phyloP scores from a whole-genome alignment of 148 eudicot species.

The Camellia granthamiana region DNA sequence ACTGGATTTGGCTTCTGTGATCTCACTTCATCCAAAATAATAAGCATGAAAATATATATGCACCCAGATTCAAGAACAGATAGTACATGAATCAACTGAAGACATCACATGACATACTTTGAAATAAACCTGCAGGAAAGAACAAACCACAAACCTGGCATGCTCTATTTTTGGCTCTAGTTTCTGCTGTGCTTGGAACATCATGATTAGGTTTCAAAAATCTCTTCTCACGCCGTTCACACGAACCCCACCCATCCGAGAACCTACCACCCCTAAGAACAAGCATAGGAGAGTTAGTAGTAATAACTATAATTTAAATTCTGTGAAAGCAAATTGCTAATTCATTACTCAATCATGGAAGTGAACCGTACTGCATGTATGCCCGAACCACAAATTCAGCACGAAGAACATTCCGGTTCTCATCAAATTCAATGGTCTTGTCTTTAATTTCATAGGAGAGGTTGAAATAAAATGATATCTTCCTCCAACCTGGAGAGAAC shows the following conservation, averaged over 20 bases:
- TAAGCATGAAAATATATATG: not conserved
- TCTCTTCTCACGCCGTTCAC: conserved; percentile 87
- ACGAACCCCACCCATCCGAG: conserved; percentile 99
- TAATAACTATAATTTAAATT: not conserved
- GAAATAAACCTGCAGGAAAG: not conserved
- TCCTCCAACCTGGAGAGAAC: conserved; percentile 76
- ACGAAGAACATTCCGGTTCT: conserved; percentile 76
- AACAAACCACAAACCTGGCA: conserved; percentile 63
- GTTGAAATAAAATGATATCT: conserved; percentile 93
- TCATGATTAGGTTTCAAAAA: conserved; percentile 88
- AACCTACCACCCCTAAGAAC: conserved; percentile 80
- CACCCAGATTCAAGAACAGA: not conserved
- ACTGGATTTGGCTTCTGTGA: not conserved
- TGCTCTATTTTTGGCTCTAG: conserved; percentile 94
- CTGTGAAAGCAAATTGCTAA: not conserved
- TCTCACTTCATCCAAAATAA: not conserved
- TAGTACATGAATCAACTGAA: not conserved
- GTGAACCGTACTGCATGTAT: conserved; percentile 68
- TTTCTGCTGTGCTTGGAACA: conserved; percentile 97
- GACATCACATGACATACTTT: not conserved
- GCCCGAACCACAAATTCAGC: conserved; percentile 95
- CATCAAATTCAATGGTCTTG: conserved; percentile 89
- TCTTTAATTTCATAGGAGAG: conserved; percentile 88
- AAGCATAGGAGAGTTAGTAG: conserved; percentile 16
- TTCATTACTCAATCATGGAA: not conserved